A percentile compares a stretch with the other conserved stretches of the same genome.
phyloP scores from a whole-genome alignment of 805 yeast species.

The Torulaspora quercuum region DNA sequence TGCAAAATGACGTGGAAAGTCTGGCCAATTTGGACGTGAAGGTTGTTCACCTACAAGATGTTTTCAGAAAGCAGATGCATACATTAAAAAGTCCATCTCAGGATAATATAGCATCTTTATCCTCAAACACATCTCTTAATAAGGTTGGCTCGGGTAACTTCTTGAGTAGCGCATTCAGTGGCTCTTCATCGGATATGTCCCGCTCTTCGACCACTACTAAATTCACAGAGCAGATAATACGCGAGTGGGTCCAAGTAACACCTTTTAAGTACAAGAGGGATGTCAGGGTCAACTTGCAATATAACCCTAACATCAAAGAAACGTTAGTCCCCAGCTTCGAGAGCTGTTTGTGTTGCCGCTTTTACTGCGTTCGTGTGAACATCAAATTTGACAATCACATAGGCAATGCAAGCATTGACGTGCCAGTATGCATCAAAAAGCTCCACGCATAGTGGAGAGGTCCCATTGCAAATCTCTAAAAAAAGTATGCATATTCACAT shows the following conservation, averaged over 20 bases:
- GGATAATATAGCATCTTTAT: conserved; percentile 13
- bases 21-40: conserved; percentile 27
- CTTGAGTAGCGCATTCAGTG: conserved; percentile 15
- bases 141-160: conserved; percentile 15
- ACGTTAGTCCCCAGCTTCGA: conserved; percentile 62
- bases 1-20: conserved; percentile 34
- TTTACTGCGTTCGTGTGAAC: conserved; percentile 50
- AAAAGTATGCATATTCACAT: conserved; percentile 4
- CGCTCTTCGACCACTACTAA: conserved; percentile 17
- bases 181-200: conserved; percentile 12
- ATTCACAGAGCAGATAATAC: conserved; percentile 25
- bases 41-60: conserved; percentile 22
- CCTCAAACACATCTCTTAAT: conserved; percentile 15
- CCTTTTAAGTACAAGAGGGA: conserved; percentile 34
- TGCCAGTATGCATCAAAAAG: conserved; percentile 41
- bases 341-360: conserved; percentile 57
- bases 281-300: conserved; percentile 42
- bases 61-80: conserved; percentile 32
- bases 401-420: conserved; percentile 33
- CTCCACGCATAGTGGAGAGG: conserved; percentile 17
- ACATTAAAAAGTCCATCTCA: conserved; percentile 21
- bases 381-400: conserved; percentile 42
- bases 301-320: conserved; percentile 43
- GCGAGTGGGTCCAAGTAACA: conserved; percentile 31
- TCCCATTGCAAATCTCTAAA: neutral